These are phyloP conservation scores for Blastobotrys petasosporus DNA, from an alignment of 1,139 yeast genomes.

Conservation along the genomic window DNA sequence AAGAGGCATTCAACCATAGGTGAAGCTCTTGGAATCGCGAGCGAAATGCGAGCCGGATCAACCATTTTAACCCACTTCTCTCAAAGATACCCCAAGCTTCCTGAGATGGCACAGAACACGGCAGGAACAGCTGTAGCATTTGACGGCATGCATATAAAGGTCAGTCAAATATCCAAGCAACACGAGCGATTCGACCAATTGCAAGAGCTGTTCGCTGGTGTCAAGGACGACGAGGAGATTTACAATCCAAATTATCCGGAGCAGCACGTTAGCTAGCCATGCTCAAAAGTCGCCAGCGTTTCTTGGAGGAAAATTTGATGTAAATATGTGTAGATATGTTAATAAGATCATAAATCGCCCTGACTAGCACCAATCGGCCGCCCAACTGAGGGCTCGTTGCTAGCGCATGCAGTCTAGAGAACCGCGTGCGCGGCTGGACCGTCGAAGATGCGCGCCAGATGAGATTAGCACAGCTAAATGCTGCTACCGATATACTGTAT, in stretches of 20 bases:
- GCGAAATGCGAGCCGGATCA: conserved; percentile 64
- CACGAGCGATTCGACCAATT: conserved; percentile 30
- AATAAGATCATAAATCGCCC: too few species aligned
- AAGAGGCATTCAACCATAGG: conserved; percentile 88
- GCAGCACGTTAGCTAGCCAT: too few species aligned
- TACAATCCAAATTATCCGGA: too few species aligned
- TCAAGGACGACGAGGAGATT: not conserved
- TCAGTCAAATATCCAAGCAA: conserved; percentile 37
- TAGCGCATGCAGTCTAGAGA: too few species aligned
- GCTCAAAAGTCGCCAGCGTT: not conserved
- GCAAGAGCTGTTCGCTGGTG: conserved; percentile 24
- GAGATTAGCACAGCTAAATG: too few species aligned
- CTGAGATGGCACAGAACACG: conserved; percentile 29
- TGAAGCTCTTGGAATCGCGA: conserved; percentile 72
- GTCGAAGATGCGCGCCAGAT: too few species aligned
- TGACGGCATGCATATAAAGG: conserved; percentile 52
- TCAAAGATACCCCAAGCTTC: conserved; percentile 75
- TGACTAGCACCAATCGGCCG: too few species aligned
- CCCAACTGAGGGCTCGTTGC: too few species aligned
- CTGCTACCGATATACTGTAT: too few species aligned
- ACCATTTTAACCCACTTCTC: conserved; percentile 86
- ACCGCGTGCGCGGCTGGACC: too few species aligned
- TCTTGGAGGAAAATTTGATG: too few species aligned
- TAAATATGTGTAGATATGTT: too few species aligned
- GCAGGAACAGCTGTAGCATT: conserved; percentile 36